Evolutionary conservation across 345 rosid species (phyloP).

Genomic region (Citrus sp.): DNA sequence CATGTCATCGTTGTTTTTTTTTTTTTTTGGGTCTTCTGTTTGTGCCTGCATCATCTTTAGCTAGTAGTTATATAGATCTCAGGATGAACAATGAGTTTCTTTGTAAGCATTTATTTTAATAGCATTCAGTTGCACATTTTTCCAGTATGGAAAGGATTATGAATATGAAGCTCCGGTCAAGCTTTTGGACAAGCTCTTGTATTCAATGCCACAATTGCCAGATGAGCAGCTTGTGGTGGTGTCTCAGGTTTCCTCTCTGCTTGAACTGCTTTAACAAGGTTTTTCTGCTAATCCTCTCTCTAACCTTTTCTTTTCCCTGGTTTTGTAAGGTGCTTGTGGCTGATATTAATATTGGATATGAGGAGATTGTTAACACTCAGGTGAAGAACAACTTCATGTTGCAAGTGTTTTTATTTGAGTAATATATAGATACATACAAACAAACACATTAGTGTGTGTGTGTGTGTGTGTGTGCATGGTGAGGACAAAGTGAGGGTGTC

Average conservation of each 20-base stretch:
- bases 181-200: conserved; percentile 62
- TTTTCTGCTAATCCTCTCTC: not conserved
- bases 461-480: too few species aligned
- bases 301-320: not conserved
- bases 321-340: conserved; percentile 60
- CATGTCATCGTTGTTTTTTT: not conserved
- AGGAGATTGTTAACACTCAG: conserved; percentile 73
- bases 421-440: too few species aligned
- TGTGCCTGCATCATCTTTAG: not conserved
- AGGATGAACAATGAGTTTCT: not conserved
- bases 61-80: not conserved
- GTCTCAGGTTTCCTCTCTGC: conserved; percentile 48
- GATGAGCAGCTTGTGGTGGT: conserved; percentile 71
- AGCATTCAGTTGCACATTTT: not conserved
- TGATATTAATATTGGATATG: conserved; percentile 66
- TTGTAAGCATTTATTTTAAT: not conserved
- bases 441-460: too few species aligned
- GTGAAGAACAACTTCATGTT: conserved; percentile 19
- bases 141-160: conserved; percentile 69
- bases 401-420: conserved; percentile 2
- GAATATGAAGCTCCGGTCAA: conserved; percentile 78
- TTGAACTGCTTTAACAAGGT: not conserved
- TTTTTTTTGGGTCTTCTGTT: not conserved
- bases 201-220: conserved; percentile 55
- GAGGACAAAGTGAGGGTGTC: too few species aligned